Percentiles rank a stretch among this genome's conserved stretches.
These are phyloP conservation scores for Pseudogymnoascus sp. DNA, from an alignment of 2,329 filamentous ascomycete genomes.

Conservation along the genomic window DNA sequence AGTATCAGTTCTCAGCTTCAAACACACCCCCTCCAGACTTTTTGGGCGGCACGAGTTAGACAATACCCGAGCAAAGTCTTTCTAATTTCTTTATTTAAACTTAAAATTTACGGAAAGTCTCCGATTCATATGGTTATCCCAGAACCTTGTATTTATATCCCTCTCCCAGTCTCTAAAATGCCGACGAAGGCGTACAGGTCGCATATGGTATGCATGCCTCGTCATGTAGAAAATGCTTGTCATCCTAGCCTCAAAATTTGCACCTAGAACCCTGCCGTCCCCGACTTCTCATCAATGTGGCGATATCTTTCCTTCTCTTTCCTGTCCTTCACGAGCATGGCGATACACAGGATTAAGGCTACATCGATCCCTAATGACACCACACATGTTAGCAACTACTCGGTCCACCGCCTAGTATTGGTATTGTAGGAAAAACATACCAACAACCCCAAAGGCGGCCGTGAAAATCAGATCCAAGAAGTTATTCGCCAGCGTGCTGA, in stretches of 20 bases:
- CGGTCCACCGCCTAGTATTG: neutral
- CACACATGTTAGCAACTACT: neutral
- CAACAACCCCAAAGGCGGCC: conserved; percentile 70
- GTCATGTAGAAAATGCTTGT: neutral
- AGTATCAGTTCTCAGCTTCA: too few relatives aligned
- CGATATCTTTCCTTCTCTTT: conserved; percentile 72
- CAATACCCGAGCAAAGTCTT: neutral
- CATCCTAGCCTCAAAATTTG: too few relatives aligned
- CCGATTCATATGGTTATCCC: neutral
- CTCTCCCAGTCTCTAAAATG: neutral
- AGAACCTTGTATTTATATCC: neutral
- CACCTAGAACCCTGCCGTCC: conserved; percentile 42
- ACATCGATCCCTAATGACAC: conserved; percentile 49
- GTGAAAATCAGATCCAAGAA: conserved; percentile 74
- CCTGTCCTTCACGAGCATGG: conserved; percentile 71
- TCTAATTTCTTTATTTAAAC: neutral
- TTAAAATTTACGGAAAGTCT: neutral
- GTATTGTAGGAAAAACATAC: conserved; percentile 30
- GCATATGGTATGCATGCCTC: neutral
- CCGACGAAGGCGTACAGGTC: neutral
- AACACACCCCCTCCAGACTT: too few relatives aligned
- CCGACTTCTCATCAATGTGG: conserved; percentile 73
- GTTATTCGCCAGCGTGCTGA: conserved; percentile 60
- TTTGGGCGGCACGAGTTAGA: neutral
- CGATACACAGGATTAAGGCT: conserved; percentile 60